Evolutionary conservation across 129 eudicot genomes (phyloP).

Genomic region (Oenanthe sinensis): DNA sequence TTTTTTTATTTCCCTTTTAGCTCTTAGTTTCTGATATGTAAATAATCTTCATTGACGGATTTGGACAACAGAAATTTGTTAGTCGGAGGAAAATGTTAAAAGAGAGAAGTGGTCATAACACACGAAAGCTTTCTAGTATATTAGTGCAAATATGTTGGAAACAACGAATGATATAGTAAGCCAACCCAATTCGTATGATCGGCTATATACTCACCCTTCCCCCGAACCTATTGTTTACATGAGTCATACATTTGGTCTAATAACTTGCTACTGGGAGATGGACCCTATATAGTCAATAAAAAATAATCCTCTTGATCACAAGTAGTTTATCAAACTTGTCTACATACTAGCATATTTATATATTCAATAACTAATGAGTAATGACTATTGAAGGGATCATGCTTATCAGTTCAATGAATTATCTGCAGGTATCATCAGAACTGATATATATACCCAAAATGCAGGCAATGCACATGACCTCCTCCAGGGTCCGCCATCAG

Average conservation of each 20-base stretch:
- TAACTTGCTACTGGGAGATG: no score
- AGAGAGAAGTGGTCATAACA: background rate
- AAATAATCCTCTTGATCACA: background rate
- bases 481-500: conserved; percentile 99
- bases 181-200: no score
- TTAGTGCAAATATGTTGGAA: background rate
- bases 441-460: conserved; percentile 61
- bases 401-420: background rate
- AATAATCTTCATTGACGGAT: background rate
- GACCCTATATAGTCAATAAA: background rate
- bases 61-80: background rate
- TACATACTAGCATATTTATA: background rate
- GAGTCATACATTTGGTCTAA: background rate
- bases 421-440: background rate
- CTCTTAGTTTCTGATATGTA: background rate
- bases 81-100: background rate
- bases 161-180: background rate
- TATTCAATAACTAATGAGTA: background rate
- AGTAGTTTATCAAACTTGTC: background rate
- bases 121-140: background rate
- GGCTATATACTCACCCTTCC: no score
- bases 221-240: no score
- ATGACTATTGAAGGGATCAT: background rate
- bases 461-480: conserved; percentile 94
- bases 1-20: background rate